Evolutionary conservation across 257 asterid species (phyloP).

Genomic region (Gentiana dahurica): DNA sequence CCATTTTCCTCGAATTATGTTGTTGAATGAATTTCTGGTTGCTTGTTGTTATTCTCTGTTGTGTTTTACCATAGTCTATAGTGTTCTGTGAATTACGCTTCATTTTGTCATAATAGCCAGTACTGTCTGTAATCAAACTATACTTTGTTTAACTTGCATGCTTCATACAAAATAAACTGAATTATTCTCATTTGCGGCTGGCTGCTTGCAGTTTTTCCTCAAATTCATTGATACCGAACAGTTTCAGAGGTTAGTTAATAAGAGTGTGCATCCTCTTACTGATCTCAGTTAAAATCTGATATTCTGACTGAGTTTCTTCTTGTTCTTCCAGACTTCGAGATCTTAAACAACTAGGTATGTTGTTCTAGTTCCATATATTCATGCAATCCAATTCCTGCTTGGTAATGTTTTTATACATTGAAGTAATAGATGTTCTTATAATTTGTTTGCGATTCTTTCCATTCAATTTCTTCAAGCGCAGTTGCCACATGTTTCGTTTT

Average conservation of each 20-base stretch:
- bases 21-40: not conserved
- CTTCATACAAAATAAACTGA: not conserved
- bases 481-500: too few species aligned
- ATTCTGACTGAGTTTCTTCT: slow-evolving; percentile 10
- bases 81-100: not conserved
- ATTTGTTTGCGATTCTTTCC: too few species aligned
- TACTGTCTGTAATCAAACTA: not conserved
- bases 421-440: too few species aligned
- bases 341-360: slow-evolving; percentile 88
- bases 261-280: not conserved
- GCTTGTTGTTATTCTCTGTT: not conserved
- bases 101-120: not conserved
- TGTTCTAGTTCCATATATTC: not conserved
- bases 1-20: not conserved
- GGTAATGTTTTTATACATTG: too few species aligned
- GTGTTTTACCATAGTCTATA: too few species aligned
- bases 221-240: slow-evolving; percentile 87
- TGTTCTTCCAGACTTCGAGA: slow-evolving; percentile 75
- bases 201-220: slow-evolving; percentile 48
- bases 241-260: slow-evolving; percentile 66
- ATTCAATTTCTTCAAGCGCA: too few species aligned
- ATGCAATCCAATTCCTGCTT: too few species aligned
- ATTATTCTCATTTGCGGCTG: slow-evolving; percentile 4
- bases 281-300: not conserved
- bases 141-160: too few species aligned